Evolutionary conservation across 345 rosid species (phyloP).

Genomic region (Gossypium raimondii): DNA sequence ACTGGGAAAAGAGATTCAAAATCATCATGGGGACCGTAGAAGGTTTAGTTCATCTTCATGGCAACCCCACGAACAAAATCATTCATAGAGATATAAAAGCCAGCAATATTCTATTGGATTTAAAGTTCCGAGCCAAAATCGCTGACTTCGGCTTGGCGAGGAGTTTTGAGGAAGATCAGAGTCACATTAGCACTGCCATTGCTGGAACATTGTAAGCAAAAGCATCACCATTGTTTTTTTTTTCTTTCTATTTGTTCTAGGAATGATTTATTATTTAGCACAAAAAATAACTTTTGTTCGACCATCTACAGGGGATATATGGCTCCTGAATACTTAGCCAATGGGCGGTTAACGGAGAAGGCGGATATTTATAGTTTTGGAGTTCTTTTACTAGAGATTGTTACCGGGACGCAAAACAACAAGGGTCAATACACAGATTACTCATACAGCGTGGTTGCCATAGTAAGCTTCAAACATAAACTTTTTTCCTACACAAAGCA

Average conservation of each 20-base stretch:
- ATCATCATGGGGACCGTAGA: conserved; percentile 75
- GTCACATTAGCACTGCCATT: conserved; percentile 94
- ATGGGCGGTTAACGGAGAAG: conserved; percentile 95
- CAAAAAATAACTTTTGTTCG: neutral
- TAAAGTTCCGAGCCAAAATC: conserved; percentile 73
- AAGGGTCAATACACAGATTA: conserved; percentile 62
- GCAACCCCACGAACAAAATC: conserved; percentile 58
- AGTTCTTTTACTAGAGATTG: conserved; percentile 76
- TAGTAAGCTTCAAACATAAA: conserved; percentile 41
- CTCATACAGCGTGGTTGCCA: conserved; percentile 61
- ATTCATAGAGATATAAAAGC: conserved; percentile 93
- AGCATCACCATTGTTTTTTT: conserved; percentile 13
- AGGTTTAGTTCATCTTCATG: conserved; percentile 82
- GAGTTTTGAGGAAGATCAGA: conserved; percentile 84
- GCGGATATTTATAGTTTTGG: conserved; percentile 89
- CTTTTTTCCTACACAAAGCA: conserved; percentile 9
- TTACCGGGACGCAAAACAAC: conserved; percentile 77
- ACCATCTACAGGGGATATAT: conserved; percentile 67
- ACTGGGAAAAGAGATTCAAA: conserved; percentile 64
- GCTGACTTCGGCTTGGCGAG: conserved; percentile 95
- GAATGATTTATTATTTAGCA: neutral
- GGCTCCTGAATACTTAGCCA: conserved; percentile 93
- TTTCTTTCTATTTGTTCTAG: too few species aligned
- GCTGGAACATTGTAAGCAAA: conserved; percentile 78
- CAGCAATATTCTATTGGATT: conserved; percentile 78